Evolutionary conservation across 2,329 filamentous ascomycete genomes (phyloP).

Genomic region (Cordyceps pruinosa): DNA sequence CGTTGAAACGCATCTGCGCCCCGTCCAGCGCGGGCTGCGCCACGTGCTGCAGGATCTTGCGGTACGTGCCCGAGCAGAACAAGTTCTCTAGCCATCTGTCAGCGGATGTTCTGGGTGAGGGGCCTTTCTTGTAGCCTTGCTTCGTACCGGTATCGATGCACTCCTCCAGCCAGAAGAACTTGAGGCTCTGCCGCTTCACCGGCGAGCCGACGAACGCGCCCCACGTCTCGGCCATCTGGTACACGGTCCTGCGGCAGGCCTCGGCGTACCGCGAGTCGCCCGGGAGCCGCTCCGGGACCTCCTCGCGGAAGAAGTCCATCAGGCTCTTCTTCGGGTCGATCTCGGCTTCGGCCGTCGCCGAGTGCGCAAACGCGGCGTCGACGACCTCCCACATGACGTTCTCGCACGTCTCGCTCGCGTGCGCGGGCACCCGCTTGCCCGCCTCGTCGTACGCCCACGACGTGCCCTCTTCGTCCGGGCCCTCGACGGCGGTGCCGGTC

Average conservation of each 20-base stretch:
- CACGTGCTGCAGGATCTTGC: constrained; percentile 51
- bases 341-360: constrained; percentile 47
- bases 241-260: constrained; percentile 35
- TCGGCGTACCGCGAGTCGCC: constrained; percentile 34
- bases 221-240: constrained; percentile 58
- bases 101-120: background rate
- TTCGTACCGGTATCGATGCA: constrained; percentile 60
- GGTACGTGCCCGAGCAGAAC: constrained; percentile 54
- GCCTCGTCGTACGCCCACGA: constrained; percentile 51
- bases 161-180: constrained; percentile 73
- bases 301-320: constrained; percentile 45
- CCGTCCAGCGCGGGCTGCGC: constrained; percentile 48
- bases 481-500: constrained; percentile 45
- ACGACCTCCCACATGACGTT: constrained; percentile 62
- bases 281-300: constrained; percentile 39
- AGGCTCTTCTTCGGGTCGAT: constrained; percentile 44
- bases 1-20: constrained; percentile 47
- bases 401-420: constrained; percentile 40
- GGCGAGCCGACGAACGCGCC: constrained; percentile 64
- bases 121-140: background rate
- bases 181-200: constrained; percentile 58
- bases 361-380: constrained; percentile 59
- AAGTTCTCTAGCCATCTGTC: constrained; percentile 43
- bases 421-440: too few relatives aligned
- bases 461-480: constrained; percentile 44